A percentile compares a stretch with the other conserved stretches of the same genome.
Evolutionary conservation across 2,329 filamentous ascomycete genomes (phyloP).

Genomic region (Emydomyces testavorans): DNA sequence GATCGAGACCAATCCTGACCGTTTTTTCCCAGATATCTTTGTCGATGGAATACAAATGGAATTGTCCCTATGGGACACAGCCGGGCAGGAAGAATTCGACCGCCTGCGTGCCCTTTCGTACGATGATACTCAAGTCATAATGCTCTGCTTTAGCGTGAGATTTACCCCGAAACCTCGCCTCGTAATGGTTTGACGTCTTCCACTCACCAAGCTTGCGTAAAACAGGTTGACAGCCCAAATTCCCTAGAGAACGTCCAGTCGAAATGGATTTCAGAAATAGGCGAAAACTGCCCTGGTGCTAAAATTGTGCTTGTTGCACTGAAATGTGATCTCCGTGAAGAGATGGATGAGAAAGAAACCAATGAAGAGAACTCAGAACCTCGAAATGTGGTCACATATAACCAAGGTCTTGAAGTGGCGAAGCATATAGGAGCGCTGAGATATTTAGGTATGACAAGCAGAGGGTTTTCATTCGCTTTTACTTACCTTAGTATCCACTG

Average conservation of each 20-base stretch:
- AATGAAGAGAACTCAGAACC: slow-evolving; percentile 33
- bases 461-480: neutral
- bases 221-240: slow-evolving; percentile 78
- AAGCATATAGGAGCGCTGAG: slow-evolving; percentile 83
- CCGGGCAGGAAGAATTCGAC: slow-evolving; percentile 98
- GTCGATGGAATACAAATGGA: slow-evolving; percentile 96
- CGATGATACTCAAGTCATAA: slow-evolving; percentile 95
- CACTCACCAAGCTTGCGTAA: neutral
- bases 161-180: neutral
- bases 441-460: slow-evolving; percentile 56
- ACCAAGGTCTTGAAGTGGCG: slow-evolving; percentile 81
- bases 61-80: slow-evolving; percentile 94
- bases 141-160: slow-evolving; percentile 85
- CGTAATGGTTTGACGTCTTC: neutral
- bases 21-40: slow-evolving; percentile 63
- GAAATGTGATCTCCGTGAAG: slow-evolving; percentile 90
- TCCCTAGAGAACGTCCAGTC: slow-evolving; percentile 97
- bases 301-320: slow-evolving; percentile 90
- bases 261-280: slow-evolving; percentile 97
- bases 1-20: neutral
- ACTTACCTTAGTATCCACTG: neutral
- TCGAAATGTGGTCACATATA: slow-evolving; percentile 61
- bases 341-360: slow-evolving; percentile 56
- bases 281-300: slow-evolving; percentile 91
- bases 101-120: slow-evolving; percentile 89